A percentile compares a stretch with the other conserved stretches of the same genome.
phyloP scores from a whole-genome alignment of 768 basidiomycete genomes.

The Imleria badia region DNA sequence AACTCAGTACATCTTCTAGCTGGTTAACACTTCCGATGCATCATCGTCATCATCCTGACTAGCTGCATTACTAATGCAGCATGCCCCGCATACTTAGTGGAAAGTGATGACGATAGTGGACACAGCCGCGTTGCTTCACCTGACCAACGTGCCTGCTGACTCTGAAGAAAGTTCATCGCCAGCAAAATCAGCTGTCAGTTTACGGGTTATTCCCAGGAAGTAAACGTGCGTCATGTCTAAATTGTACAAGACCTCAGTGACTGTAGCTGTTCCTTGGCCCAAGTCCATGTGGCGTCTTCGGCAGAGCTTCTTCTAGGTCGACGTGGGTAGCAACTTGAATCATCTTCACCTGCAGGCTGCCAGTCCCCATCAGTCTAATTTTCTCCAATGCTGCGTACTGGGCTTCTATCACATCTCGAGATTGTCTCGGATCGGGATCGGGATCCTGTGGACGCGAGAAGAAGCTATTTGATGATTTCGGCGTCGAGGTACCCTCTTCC shows the following conservation, averaged over 20 bases:
- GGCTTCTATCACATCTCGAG: conserved; percentile 7
- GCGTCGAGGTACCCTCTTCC: conserved; percentile 22
- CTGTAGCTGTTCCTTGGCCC: too few relatives aligned
- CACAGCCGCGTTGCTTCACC: neutral
- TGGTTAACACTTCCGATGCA: neutral
- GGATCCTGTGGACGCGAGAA: conserved; percentile 27
- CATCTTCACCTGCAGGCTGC: neutral
- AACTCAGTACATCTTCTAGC: too few relatives aligned
- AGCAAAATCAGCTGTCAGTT: too few relatives aligned
- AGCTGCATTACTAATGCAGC: neutral
- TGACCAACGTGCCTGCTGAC: neutral
- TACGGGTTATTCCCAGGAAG: too few relatives aligned
- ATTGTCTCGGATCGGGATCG: conserved; percentile 7
- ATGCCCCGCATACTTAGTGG: neutral
- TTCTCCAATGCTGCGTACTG: conserved; percentile 15
- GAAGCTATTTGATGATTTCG: conserved; percentile 17
- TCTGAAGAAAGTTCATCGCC: neutral
- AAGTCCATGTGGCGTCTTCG: too few relatives aligned
- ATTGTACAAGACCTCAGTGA: too few relatives aligned
- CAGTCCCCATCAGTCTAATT: conserved; percentile 12
- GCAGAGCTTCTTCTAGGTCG: too few relatives aligned
- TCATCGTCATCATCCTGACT: neutral
- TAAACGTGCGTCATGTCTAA: neutral
- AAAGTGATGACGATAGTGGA: neutral
- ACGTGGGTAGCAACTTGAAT: too few relatives aligned